Conservation (phyloP, 179 eudicot genomes). For the Corrigiola litoralis region DNA sequence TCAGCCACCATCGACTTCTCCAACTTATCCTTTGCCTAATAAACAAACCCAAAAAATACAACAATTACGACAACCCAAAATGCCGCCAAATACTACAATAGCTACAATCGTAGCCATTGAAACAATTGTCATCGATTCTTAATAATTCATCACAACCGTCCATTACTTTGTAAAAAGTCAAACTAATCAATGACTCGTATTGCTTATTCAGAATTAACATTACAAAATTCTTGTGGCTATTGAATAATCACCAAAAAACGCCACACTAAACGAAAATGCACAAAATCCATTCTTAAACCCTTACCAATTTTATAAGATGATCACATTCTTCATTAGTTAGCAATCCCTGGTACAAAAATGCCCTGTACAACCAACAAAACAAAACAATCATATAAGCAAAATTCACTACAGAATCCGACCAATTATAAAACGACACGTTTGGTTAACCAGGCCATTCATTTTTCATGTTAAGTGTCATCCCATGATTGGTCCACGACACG, state of each 20-base stretch:
- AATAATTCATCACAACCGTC: too few relatives aligned
- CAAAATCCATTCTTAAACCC: constrained; percentile 1
- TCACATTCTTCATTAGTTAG: constrained; percentile 74
- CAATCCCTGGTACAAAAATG: constrained; percentile 60
- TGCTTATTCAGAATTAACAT: not conserved
- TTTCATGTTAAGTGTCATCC: too few relatives aligned
- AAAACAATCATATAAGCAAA: not conserved
- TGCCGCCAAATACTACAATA: not conserved
- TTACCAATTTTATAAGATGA: constrained; percentile 74
- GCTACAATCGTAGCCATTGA: too few relatives aligned
- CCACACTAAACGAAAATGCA: too few relatives aligned
- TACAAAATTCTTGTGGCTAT: not conserved
- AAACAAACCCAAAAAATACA: not conserved
- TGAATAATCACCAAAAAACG: not conserved
- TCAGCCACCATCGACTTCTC: constrained; percentile 94
- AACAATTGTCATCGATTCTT: too few relatives aligned
- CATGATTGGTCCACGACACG: not conserved
- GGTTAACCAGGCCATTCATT: too few relatives aligned
- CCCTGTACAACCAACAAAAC: constrained; percentile 35
- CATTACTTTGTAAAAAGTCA: too few relatives aligned
- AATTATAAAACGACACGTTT: too few relatives aligned
- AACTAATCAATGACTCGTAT: too few relatives aligned
- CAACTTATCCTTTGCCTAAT: constrained; percentile 81
- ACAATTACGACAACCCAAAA: not conserved
- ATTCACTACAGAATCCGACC: too few relatives aligned